Evolutionary conservation across 1,139 yeast genomes (phyloP).

Genomic region (Zygoascus hellenicus): DNA sequence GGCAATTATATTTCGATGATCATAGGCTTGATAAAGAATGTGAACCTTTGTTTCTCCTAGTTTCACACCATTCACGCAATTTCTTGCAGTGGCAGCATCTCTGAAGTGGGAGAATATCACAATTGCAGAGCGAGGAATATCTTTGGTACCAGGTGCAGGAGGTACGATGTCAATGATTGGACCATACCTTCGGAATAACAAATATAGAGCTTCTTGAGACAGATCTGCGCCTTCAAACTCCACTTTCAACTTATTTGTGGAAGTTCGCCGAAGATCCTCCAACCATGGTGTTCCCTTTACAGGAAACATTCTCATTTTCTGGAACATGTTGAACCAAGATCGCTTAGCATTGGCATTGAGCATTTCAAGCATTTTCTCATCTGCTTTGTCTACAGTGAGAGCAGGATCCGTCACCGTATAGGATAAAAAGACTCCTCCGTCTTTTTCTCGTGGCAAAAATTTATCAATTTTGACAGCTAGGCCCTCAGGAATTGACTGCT

Average conservation of each 20-base stretch:
- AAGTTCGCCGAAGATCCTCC: constrained; percentile 78
- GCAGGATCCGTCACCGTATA: constrained; percentile 36
- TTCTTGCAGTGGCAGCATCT: constrained; percentile 81
- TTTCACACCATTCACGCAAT: constrained; percentile 72
- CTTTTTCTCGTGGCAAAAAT: constrained; percentile 67
- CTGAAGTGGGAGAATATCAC: constrained; percentile 52
- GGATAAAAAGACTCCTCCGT: constrained; percentile 91
- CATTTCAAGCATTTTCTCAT: constrained; percentile 24
- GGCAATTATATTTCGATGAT: constrained; percentile 47
- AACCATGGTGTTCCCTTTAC: constrained; percentile 96
- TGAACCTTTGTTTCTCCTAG: constrained; percentile 56
- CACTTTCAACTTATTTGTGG: constrained; percentile 57
- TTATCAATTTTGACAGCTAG: constrained; percentile 42
- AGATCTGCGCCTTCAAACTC: constrained; percentile 68
- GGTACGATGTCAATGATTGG: constrained; percentile 69
- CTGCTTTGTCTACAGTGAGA: constrained; percentile 21
- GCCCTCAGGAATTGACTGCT: constrained; percentile 40
- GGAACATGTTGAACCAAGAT: constrained; percentile 17
- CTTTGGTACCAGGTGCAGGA: constrained; percentile 43
- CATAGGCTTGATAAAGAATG: constrained; percentile 59
- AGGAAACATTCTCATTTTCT: constrained; percentile 47
- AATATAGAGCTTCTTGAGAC: constrained; percentile 79
- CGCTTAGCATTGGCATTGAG: constrained; percentile 17
- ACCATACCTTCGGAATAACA: constrained; percentile 83
- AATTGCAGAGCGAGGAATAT: constrained; percentile 39